phyloP scores from a whole-genome alignment of 2,329 filamentous ascomycete genomes.

The Ophiostoma australiae region DNA sequence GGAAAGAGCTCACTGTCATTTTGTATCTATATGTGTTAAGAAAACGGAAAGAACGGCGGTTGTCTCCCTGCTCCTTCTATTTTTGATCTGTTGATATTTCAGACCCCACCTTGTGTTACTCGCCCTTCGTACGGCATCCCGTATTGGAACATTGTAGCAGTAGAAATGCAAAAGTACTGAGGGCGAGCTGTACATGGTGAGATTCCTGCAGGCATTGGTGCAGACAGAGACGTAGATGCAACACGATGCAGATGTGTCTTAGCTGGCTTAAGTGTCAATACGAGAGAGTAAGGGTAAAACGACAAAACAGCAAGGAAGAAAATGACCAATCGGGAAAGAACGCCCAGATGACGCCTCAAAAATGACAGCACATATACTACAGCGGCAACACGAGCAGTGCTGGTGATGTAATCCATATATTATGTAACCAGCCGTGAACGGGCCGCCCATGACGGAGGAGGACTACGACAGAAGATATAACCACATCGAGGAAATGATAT shows the following conservation, averaged over 20 bases:
- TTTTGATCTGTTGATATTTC: not conserved
- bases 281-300: not conserved
- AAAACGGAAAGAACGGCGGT: not conserved
- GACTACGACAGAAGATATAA: not conserved
- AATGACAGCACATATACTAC: not conserved
- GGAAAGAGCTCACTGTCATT: not conserved
- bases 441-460: not conserved
- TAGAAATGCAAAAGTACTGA: not conserved
- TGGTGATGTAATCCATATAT: not conserved
- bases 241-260: not conserved
- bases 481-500: too few species aligned
- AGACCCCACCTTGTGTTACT: slow-evolving; percentile 1
- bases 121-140: slow-evolving; percentile 15
- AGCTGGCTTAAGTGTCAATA: not conserved
- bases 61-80: slow-evolving; percentile 7
- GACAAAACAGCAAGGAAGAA: not conserved
- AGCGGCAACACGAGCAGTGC: not conserved
- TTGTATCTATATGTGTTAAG: not conserved
- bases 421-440: not conserved
- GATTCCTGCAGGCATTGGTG: not conserved
- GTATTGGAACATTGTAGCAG: not conserved
- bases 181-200: not conserved
- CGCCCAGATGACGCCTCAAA: not conserved
- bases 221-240: not conserved
- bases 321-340: not conserved